Conservation (phyloP, 2,329 filamentous ascomycete species). For the Ophidiomyces ophidiicola region DNA sequence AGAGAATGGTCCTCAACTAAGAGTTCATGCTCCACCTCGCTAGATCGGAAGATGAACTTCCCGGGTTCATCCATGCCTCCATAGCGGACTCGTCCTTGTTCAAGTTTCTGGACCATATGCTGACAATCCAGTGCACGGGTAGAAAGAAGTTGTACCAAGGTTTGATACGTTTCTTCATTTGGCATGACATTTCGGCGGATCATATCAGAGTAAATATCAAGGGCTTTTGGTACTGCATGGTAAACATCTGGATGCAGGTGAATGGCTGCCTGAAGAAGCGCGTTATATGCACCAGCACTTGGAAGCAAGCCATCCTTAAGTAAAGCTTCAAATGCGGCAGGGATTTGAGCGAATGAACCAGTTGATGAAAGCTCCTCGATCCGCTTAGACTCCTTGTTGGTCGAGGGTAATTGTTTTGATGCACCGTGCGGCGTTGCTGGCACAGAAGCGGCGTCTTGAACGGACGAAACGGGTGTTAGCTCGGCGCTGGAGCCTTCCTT, state of each 20-base stretch:
- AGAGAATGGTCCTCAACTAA: constrained; percentile 78
- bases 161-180: constrained; percentile 75
- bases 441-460: constrained; percentile 28
- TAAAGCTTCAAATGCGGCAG: constrained; percentile 81
- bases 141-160: constrained; percentile 70
- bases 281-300: constrained; percentile 79
- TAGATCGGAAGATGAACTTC: constrained; percentile 79
- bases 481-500: constrained; percentile 19
- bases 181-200: constrained; percentile 70
- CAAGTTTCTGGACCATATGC: constrained; percentile 57
- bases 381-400: constrained; percentile 62
- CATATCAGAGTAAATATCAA: constrained; percentile 97
- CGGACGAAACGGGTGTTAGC: constrained; percentile 16
- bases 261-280: constrained; percentile 72
- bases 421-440: constrained; percentile 41
- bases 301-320: constrained; percentile 70
- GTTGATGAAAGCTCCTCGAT: constrained; percentile 60
- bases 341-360: constrained; percentile 73
- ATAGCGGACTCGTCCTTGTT: constrained; percentile 72
- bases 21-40: constrained; percentile 76
- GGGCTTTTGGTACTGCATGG: constrained; percentile 76
- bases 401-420: constrained; percentile 39
- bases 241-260: constrained; percentile 65
- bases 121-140: constrained; percentile 68
- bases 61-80: constrained; percentile 73